Conservation (phyloP, 768 basidiomycete species). For the Agaricus bisporus region DNA sequence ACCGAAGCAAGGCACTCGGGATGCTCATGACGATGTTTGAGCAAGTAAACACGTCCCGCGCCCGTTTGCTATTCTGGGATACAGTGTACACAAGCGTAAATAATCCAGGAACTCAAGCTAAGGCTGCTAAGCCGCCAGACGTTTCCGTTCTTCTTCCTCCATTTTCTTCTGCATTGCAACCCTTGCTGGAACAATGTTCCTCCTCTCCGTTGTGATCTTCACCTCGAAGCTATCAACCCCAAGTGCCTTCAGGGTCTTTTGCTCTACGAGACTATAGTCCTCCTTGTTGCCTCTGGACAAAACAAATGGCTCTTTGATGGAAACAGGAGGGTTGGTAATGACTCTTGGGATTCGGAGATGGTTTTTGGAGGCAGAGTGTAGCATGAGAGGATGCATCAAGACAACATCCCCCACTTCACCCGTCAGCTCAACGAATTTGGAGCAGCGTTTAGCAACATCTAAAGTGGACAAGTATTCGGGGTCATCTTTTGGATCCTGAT, state of each 20-base stretch:
- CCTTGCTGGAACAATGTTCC: conserved; percentile 40
- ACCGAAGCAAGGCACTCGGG: conserved; percentile 1
- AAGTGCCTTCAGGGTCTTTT: conserved; percentile 49
- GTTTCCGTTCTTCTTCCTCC: conserved; percentile 40
- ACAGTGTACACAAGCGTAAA: conserved; percentile 16
- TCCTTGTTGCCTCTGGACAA: conserved; percentile 37
- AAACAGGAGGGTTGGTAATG: conserved; percentile 62
- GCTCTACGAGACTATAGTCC: conserved; percentile 53
- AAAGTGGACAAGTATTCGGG: conserved; percentile 41
- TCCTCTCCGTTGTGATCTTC: conserved; percentile 39
- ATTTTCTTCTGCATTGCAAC: conserved; percentile 39
- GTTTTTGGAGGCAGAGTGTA: conserved; percentile 61
- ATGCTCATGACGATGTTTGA: conserved; percentile 14
- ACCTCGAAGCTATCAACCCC: conserved; percentile 42
- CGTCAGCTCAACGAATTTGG: conserved; percentile 47
- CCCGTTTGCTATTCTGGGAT: conserved; percentile 8
- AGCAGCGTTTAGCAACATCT: conserved; percentile 34
- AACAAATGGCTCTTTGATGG: conserved; percentile 47
- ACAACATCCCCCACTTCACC: conserved; percentile 61
- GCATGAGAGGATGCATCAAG: conserved; percentile 58
- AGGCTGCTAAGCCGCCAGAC: conserved; percentile 20
- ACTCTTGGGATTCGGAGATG: conserved; percentile 47
- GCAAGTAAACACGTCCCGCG: conserved; percentile 1
- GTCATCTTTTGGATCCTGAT: conserved; percentile 27
- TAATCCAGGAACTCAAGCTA: conserved; percentile 14